Evolutionary conservation across 805 yeast genomes (phyloP).

Genomic region (Nakazawaea sp.): DNA sequence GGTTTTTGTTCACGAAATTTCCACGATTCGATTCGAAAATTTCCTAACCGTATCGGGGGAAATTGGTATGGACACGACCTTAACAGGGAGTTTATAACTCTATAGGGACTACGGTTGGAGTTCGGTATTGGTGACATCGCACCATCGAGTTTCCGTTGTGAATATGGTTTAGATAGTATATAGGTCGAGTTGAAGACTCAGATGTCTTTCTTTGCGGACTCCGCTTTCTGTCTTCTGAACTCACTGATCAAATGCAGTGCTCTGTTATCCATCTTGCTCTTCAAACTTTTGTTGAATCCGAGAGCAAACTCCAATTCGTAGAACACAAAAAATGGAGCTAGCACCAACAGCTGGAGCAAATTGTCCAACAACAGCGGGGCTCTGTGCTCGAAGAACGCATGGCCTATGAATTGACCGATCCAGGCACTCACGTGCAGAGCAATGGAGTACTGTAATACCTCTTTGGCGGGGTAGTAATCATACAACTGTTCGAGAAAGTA

Average conservation of each 20-base stretch:
- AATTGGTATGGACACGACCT: too few species aligned
- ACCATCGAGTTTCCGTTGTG: too few species aligned
- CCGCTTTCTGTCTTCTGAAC: conserved; percentile 17
- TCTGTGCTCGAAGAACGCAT: conserved; percentile 70
- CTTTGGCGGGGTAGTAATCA: conserved; percentile 10
- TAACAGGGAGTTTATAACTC: too few species aligned
- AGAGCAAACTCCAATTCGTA: conserved; percentile 66
- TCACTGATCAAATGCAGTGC: conserved; percentile 33
- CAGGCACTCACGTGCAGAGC: conserved; percentile 51
- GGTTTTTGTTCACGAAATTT: too few species aligned
- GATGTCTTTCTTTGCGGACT: too few species aligned
- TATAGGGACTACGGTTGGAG: too few species aligned
- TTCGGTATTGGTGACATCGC: too few species aligned
- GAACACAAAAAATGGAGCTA: conserved; percentile 87
- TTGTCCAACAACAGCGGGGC: conserved; percentile 88
- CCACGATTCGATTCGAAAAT: too few species aligned
- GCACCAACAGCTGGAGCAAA: conserved; percentile 73
- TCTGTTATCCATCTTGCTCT: conserved; percentile 39
- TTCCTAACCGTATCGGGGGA: too few species aligned
- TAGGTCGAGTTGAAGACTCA: too few species aligned
- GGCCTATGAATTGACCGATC: conserved; percentile 85
- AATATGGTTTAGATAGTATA: too few species aligned
- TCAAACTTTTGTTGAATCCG: conserved; percentile 54
- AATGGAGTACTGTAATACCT: conserved; percentile 25
- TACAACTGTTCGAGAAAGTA: conserved; percentile 14